These are phyloP conservation scores for Pyrus pyrifolia DNA, from an alignment of 306 rosid species.

Conservation along the genomic window DNA sequence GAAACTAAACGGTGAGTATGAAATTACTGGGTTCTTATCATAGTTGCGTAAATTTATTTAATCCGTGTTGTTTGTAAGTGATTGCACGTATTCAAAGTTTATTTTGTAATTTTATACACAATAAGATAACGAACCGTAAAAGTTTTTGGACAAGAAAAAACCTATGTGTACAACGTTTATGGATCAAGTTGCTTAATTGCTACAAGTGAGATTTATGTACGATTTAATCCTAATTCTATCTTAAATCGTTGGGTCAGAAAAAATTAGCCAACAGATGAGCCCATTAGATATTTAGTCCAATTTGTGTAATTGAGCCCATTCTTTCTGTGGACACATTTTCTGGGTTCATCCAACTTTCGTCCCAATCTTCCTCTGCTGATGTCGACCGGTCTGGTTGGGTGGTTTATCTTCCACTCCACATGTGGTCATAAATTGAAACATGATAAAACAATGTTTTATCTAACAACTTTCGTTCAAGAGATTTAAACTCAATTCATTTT, in stretches of 20 bases:
- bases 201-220: neutral
- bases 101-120: neutral
- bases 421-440: neutral
- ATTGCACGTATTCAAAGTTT: neutral
- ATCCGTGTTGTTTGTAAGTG: neutral
- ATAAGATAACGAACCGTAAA: neutral
- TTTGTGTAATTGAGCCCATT: neutral
- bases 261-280: neutral
- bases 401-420: neutral
- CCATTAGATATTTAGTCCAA: neutral
- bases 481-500: too few species aligned
- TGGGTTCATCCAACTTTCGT: neutral
- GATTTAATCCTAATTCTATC: neutral
- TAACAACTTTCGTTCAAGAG: too few species aligned
- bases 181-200: neutral
- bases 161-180: neutral
- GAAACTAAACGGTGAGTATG: neutral
- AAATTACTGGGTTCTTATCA: neutral
- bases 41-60: neutral
- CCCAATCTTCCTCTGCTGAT: neutral
- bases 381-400: neutral
- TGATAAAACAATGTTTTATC: neutral
- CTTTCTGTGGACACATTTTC: neutral
- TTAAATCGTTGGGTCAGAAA: neutral
- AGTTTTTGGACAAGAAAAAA: neutral